Base-by-base conservation (phyloP, 1,284 basidiomycete genomes). In the Moesziomyces sp. region DNA sequence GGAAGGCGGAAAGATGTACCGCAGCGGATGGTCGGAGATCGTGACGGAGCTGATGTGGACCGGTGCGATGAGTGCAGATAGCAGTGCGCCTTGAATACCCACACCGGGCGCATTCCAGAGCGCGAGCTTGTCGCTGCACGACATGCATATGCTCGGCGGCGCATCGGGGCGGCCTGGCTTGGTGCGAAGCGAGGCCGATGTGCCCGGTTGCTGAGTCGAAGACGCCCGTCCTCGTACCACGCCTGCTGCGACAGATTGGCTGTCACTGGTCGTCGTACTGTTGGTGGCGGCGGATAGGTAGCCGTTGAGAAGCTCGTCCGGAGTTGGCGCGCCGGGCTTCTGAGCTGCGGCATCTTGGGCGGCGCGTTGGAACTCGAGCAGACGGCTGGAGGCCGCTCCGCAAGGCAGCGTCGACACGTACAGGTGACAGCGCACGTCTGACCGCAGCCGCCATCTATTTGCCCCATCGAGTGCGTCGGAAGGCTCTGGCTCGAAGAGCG, bases 401-500 rank as follows among this genome's bases (percentile, higher is more conserved):
- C 94, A 93, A 28, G 94, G 94, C n/a, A 93, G 86, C 3, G 93
- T 92, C 1, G 94, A 97, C 57, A 95, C 87, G 76, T 97, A 97
- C 80, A 97, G 86, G 75, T 87, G 86, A 47, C 94, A 73, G 46
- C 85, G 71, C 0, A 91, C 88, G 1, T 85, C 88, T 0, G 86
- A 79, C 52, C 80, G 85, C 33, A 95, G 84, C 23, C 76, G 64
- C 77, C 89, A 91, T 71, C 81, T 86, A 16, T 38, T 18, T 18
- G 9, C 11, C 21, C 16, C 38, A 5, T n/a, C 35, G 7, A 23
- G 40, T 6, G 23, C 40, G 10, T 52, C 45, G 3, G 28, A 33
- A 13, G 10, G 10, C 30, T 33, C 33, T 3, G 26, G 23, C 24
- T 71, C 47, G 38, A 65, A 65, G n/a, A 71, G 44, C 18, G 19